Evolutionary conservation across 1,139 yeast species (phyloP).

Genomic region (Scheffersomyces illinoinensis): DNA sequence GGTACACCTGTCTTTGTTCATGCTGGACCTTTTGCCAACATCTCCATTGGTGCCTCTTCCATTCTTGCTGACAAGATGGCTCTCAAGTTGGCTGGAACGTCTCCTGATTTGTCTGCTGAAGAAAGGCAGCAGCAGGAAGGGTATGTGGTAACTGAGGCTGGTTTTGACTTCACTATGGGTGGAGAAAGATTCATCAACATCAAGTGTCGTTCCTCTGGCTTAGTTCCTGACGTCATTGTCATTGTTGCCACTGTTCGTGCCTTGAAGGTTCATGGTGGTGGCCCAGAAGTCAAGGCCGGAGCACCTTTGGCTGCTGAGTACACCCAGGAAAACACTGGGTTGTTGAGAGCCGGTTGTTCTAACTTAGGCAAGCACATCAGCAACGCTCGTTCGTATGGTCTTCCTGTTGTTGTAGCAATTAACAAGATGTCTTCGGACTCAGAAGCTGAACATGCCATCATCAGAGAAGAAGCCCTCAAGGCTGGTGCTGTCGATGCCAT

Average conservation of each 20-base stretch:
- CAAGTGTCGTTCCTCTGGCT: constrained; percentile 92
- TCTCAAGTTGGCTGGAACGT: constrained; percentile 82
- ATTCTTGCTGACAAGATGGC: constrained; percentile 96
- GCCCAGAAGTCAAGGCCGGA: constrained; percentile 97
- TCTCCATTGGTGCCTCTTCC: constrained; percentile 94
- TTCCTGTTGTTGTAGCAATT: constrained; percentile 95
- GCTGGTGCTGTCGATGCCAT: constrained; percentile 98
- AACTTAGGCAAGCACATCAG: constrained; percentile 90
- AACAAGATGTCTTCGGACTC: constrained; percentile 89
- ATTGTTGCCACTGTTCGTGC: constrained; percentile 98
- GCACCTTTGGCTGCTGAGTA: constrained; percentile 86
- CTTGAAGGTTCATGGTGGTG: constrained; percentile 96
- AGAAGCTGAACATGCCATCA: constrained; percentile 78
- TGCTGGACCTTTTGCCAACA: constrained; percentile 98
- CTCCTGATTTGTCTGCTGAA: constrained; percentile 46
- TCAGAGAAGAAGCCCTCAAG: constrained; percentile 77
- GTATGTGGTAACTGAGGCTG: constrained; percentile 95
- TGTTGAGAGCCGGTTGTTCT: constrained; percentile 81
- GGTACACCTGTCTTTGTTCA: constrained; percentile 98
- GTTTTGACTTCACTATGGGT: constrained; percentile 99
- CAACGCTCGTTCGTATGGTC: constrained; percentile 83
- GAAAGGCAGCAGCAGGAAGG: constrained; percentile 70
- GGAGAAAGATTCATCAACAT: constrained; percentile 97
- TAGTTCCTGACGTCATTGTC: constrained; percentile 88
- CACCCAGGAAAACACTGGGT: constrained; percentile 80